Conservation (phyloP, 1,139 yeast species). For the Zygosaccharomyces sapae region DNA sequence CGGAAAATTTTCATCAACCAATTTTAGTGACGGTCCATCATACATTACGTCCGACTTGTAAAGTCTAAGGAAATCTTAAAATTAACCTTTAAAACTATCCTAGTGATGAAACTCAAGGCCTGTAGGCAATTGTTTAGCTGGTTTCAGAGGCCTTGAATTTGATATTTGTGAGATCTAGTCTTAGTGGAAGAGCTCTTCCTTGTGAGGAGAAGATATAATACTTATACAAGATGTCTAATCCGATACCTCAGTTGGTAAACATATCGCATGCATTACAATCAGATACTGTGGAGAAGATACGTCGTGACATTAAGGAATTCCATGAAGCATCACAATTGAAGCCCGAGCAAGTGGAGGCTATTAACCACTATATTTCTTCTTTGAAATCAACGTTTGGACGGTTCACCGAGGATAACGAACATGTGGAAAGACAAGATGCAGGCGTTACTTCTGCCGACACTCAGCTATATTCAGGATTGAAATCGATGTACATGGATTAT, state of each 20-base stretch:
- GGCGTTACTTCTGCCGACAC: constrained; percentile 30
- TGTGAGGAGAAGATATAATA: neutral
- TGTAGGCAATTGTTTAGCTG: neutral
- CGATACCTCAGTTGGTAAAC: constrained; percentile 33
- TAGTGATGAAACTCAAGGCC: neutral
- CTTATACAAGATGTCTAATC: constrained; percentile 18
- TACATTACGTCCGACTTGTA: constrained; percentile 1
- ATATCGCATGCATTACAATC: constrained; percentile 34
- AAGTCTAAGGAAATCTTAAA: neutral
- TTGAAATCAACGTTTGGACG: constrained; percentile 25
- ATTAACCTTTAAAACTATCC: neutral
- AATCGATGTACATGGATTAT: constrained; percentile 33
- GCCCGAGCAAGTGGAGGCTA: constrained; percentile 18
- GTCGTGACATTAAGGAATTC: constrained; percentile 26
- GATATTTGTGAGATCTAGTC: neutral
- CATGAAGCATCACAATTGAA: constrained; percentile 16
- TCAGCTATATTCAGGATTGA: constrained; percentile 31
- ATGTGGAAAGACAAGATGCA: constrained; percentile 23
- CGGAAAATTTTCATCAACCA: constrained; percentile 2
- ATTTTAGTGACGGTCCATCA: neutral
- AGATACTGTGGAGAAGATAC: constrained; percentile 28
- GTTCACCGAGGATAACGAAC: constrained; percentile 32
- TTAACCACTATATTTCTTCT: constrained; percentile 25
- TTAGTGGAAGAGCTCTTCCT: neutral
- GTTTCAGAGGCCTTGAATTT: neutral